phyloP scores from a whole-genome alignment of 331 rosid genomes.

The Telfairia occidentalis region DNA sequence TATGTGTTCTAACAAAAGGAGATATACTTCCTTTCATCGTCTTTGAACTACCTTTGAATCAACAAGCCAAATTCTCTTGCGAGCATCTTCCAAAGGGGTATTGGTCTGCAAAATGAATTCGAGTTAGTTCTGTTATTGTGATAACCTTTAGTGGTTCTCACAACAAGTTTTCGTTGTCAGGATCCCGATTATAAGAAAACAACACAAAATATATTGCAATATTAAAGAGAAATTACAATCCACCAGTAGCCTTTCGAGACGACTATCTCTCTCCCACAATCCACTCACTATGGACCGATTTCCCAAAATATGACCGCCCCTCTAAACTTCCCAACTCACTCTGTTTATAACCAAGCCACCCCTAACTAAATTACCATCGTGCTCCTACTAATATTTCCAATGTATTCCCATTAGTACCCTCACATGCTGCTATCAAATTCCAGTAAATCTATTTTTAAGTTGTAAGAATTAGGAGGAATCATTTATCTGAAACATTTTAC shows the following conservation, averaged over 20 bases:
- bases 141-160: not conserved
- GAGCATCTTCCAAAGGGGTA: slow-evolving; percentile 57
- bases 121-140: not conserved
- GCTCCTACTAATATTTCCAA: no score
- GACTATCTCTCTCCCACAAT: no score
- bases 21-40: not conserved
- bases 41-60: slow-evolving; percentile 61
- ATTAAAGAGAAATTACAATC: no score
- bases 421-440: not conserved
- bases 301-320: no score
- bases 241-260: no score
- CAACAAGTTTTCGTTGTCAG: not conserved
- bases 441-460: not conserved
- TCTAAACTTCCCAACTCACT: no score
- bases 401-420: no score
- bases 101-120: slow-evolving; percentile 47
- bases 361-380: no score
- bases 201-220: no score
- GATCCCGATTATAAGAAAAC: no score
- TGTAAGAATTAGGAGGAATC: not conserved
- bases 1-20: not conserved
- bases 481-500: slow-evolving; percentile 18
- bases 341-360: no score
- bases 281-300: no score
- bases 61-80: slow-evolving; percentile 82